Evolutionary conservation across 805 yeast species (phyloP).

Genomic region (Pichia manshurica): DNA sequence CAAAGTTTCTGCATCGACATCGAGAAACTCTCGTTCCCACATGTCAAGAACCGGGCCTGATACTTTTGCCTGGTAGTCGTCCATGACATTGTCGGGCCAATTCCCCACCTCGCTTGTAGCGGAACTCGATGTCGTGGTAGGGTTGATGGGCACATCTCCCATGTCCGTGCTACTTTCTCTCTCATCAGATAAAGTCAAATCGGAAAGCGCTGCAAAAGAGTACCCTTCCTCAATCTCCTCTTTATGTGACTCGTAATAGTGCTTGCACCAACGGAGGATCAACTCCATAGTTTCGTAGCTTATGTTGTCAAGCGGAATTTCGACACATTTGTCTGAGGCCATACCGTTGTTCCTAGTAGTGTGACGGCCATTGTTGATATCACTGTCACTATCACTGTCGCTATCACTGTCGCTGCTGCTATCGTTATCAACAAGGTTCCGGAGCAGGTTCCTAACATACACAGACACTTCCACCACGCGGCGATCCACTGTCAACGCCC

Average conservation of each 20-base stretch:
- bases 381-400: not conserved
- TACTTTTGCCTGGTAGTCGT: conserved; percentile 59
- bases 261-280: conserved; percentile 15
- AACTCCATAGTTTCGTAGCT: conserved; percentile 5
- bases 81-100: conserved; percentile 37
- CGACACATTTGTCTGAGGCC: not conserved
- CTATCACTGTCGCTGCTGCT: not conserved
- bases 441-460: conserved; percentile 73
- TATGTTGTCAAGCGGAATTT: conserved; percentile 12
- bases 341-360: too few species aligned
- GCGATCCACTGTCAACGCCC: conserved; percentile 60
- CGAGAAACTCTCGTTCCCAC: conserved; percentile 87
- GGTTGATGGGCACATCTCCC: too few species aligned
- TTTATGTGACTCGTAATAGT: conserved; percentile 9
- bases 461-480: conserved; percentile 76
- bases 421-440: conserved; percentile 41
- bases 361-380: not conserved
- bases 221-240: not conserved
- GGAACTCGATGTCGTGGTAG: not conserved
- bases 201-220: too few species aligned
- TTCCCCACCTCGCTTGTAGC: not conserved
- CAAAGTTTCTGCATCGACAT: conserved; percentile 79
- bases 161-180: not conserved
- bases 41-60: conserved; percentile 37
- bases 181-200: too few species aligned